Base-by-base conservation (phyloP, 2,329 filamentous ascomycete genomes). In the Kalmusia sp. region DNA sequence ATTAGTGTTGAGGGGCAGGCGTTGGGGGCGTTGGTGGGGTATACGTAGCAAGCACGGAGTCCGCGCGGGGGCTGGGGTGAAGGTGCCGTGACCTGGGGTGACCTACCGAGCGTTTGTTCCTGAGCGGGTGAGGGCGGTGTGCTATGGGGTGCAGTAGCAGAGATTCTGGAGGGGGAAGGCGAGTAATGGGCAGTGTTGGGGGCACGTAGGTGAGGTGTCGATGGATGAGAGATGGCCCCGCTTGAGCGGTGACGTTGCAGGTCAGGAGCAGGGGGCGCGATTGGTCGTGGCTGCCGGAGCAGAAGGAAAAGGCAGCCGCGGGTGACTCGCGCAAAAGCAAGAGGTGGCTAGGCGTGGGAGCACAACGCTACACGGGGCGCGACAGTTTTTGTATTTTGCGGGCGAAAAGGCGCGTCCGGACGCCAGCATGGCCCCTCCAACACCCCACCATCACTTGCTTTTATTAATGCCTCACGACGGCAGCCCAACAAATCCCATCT, bases 201-300 rank as follows among this genome's bases (percentile, higher is more conserved):
- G 58, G 57, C 61, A 58, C 55, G 55, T 39, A 50, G 46, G 58
- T 63, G 59, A 59, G 66, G 54, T 67, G 66, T 61, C 61, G 51
- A 37, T 35, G 40, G 19, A 24, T 22, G 25, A 40, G 17, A 46
- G 43, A 50, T 14, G 50, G 61, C 64, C 64, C 63, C 64, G 60
- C 61, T 55, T 52, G 35, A 45, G 62, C 66, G 64, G 68, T 71
- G 69, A 72, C 67, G 65, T 62, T 63, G 47, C 35, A 47, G 30
- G 28, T 49, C 50, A 56, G 30, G 33, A 33, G 49, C 48, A 40
- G 52, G 49, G 51, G 58, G 55, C 60, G 49, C 52, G 43, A 58
- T 71, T 69, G 66, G 67, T 28, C 53, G 57, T 58, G 21, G 38
- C 25, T 47, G 30, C 4, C 35, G 14, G n/a, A 12, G 49, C 43